Percentiles rank a stretch among this genome's conserved stretches.
phyloP scores from a whole-genome alignment of 345 rosid genomes.

The Luvunga scandens region DNA sequence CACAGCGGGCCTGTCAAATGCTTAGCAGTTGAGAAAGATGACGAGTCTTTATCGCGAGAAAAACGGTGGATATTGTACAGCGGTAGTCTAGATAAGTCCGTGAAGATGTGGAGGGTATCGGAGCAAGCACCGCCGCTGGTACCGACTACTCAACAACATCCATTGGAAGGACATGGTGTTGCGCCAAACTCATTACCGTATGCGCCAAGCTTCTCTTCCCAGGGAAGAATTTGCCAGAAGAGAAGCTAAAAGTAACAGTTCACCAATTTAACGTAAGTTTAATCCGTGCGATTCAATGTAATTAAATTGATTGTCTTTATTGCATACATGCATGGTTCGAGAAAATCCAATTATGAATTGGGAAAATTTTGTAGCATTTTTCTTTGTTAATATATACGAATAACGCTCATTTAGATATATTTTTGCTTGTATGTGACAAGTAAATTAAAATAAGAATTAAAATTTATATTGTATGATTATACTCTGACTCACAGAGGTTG shows the following conservation, averaged over 20 bases:
- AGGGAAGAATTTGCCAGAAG: conserved; percentile 32
- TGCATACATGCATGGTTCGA: neutral
- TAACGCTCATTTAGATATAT: no score
- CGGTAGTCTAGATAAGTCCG: conserved; percentile 88
- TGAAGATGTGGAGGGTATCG: conserved; percentile 83
- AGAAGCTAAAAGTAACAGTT: neutral
- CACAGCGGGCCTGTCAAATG: conserved; percentile 91
- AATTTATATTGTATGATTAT: no score
- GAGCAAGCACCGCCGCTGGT: conserved; percentile 48
- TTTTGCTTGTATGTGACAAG: no score
- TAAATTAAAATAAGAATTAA: no score
- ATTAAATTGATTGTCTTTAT: no score
- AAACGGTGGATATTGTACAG: conserved; percentile 79
- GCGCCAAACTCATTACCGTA: conserved; percentile 10
- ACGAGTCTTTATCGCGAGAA: conserved; percentile 39
- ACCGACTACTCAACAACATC: conserved; percentile 12
- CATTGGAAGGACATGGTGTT: conserved; percentile 10
- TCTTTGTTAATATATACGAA: no score
- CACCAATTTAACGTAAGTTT: neutral
- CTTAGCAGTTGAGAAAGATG: conserved; percentile 69
- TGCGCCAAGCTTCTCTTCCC: conserved; percentile 45
- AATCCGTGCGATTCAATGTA: neutral
- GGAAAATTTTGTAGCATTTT: neutral
- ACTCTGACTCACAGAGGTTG: no score
- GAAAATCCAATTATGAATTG: neutral